Conservation (phyloP, 2,329 filamentous ascomycete species). For the Fusarium marasasianum region DNA sequence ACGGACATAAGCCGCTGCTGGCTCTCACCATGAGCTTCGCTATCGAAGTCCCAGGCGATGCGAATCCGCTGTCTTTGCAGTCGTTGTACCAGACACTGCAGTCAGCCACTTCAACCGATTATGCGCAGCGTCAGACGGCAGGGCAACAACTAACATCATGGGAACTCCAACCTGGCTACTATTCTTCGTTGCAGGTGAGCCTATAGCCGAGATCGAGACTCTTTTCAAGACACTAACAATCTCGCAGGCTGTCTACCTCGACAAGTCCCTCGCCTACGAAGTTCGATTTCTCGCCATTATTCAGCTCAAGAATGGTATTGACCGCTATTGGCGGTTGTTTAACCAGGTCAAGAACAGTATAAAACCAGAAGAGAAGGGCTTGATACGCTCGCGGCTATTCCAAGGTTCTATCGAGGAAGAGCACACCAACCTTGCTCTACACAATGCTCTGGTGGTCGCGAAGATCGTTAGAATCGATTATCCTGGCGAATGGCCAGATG, state of each 20-base stretch:
- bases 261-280: constrained; percentile 78
- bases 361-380: constrained; percentile 77
- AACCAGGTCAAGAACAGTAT: constrained; percentile 67
- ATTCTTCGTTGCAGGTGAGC: constrained; percentile 72
- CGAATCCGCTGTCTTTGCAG: constrained; percentile 72
- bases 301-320: constrained; percentile 95
- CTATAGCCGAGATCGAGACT: background rate
- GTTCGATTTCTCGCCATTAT: constrained; percentile 91
- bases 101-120: constrained; percentile 69
- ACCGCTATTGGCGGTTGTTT: constrained; percentile 88
- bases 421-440: constrained; percentile 78
- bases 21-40: constrained; percentile 68
- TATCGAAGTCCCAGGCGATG: constrained; percentile 84
- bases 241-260: constrained; percentile 78
- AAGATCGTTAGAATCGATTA: constrained; percentile 93
- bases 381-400: constrained; percentile 79
- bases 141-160: constrained; percentile 77
- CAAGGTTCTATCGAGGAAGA: constrained; percentile 81
- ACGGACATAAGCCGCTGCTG: constrained; percentile 30
- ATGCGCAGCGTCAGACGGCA: constrained; percentile 71
- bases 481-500: constrained; percentile 82
- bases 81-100: constrained; percentile 73
- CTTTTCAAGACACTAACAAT: constrained; percentile 19
- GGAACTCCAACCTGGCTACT: constrained; percentile 74
- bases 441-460: constrained; percentile 87